Evolutionary conservation across 1,284 basidiomycete genomes (phyloP).

Genomic region (Gomphus sp.): DNA sequence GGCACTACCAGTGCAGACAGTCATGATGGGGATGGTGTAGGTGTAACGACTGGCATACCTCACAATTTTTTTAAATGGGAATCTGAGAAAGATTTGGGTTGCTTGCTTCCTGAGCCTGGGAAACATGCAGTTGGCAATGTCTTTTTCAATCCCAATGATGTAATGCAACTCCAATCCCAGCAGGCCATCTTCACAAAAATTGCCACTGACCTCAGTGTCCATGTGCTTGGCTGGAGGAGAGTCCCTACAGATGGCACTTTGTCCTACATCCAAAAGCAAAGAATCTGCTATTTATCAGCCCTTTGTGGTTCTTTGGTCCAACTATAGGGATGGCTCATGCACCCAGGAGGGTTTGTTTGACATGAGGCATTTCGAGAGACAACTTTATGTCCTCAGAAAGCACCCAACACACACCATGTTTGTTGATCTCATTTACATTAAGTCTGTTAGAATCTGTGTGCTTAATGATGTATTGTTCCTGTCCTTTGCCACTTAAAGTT

Average conservation of each 20-base stretch:
- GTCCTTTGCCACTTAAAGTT: constrained; percentile 42
- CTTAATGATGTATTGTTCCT: constrained; percentile 32
- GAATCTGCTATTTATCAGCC: constrained; percentile 96
- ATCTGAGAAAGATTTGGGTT: constrained; percentile 77
- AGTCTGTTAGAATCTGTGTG: constrained; percentile 21
- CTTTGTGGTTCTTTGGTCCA: constrained; percentile 83
- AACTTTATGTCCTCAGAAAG: constrained; percentile 96
- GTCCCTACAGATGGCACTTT: constrained; percentile 96
- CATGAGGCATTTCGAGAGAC: constrained; percentile 82
- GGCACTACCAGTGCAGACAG: constrained; percentile 97
- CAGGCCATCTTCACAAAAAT: constrained; percentile 76
- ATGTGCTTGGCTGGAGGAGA: constrained; percentile 94
- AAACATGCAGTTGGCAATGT: constrained; percentile 97
- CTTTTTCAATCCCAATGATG: constrained; percentile 88
- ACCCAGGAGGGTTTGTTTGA: constrained; percentile 77
- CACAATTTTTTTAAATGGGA: constrained; percentile 93
- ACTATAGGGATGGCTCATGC: constrained; percentile 77
- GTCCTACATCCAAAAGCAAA: constrained; percentile 90
- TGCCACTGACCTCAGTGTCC: constrained; percentile 74
- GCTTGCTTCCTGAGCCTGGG: constrained; percentile 77
- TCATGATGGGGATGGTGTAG: constrained; percentile 96
- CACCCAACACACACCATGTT: constrained; percentile 95
- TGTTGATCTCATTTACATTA: constrained; percentile 38
- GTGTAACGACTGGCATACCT: constrained; percentile 97
- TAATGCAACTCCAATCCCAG: constrained; percentile 68